A percentile compares a stretch with the other conserved stretches of the same genome.
Evolutionary conservation across 257 asterid species (phyloP).

Genomic region (Petunia axillaris): DNA sequence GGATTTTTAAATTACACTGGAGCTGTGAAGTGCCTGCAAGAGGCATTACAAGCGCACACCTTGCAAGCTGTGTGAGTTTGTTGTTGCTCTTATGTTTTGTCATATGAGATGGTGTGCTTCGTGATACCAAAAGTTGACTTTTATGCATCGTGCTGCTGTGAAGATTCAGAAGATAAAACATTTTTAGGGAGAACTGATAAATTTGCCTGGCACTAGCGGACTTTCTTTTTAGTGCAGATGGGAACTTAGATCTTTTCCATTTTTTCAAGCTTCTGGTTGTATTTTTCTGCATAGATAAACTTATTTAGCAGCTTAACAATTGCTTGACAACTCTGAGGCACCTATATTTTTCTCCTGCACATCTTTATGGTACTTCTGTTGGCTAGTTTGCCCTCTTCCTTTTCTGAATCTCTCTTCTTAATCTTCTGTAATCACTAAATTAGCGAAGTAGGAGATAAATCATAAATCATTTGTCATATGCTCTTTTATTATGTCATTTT

Average conservation of each 20-base stretch:
- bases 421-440: no score
- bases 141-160: neutral
- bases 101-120: neutral
- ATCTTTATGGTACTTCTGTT: neutral
- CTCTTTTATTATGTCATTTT: no score
- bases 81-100: neutral
- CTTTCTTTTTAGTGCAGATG: neutral
- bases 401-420: neutral
- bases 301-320: neutral
- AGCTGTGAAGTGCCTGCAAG: conserved; percentile 74
- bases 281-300: neutral
- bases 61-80: conserved; percentile 42
- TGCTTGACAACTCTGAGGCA: neutral
- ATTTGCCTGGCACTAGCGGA: neutral
- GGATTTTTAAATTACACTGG: conserved; percentile 78
- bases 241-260: no score
- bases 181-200: no score
- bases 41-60: conserved; percentile 45
- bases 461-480: no score
- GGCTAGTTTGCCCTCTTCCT: neutral
- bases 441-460: no score
- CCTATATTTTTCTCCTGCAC: no score
- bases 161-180: neutral
- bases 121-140: neutral
- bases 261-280: neutral